Conservation (phyloP, 257 asterid genomes). For the Solanum bulbocastanum region DNA sequence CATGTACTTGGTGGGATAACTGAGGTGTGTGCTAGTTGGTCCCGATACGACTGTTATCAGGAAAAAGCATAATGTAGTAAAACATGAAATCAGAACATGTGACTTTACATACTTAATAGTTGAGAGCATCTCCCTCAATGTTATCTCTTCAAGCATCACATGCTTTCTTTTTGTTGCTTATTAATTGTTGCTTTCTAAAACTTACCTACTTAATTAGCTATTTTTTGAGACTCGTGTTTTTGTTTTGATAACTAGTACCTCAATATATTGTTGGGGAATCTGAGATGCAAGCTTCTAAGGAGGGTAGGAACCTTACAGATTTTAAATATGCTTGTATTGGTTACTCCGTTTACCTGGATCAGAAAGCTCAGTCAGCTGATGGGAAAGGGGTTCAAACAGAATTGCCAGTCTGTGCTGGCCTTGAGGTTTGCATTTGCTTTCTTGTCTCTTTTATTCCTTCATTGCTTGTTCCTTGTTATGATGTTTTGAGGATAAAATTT, state of each 20-base stretch:
- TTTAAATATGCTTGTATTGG: slow-evolving; percentile 80
- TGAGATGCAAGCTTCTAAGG: slow-evolving; percentile 57
- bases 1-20: neutral
- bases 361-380: slow-evolving; percentile 24
- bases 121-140: neutral
- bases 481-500: neutral
- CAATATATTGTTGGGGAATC: slow-evolving; percentile 47
- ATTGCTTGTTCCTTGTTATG: neutral
- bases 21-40: neutral
- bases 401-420: slow-evolving; percentile 74
- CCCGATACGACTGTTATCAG: neutral
- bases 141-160: neutral
- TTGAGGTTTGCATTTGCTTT: slow-evolving; percentile 54
- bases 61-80: neutral
- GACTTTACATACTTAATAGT: neutral
- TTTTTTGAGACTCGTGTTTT: neutral
- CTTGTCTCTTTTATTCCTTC: neutral
- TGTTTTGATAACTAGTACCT: slow-evolving; percentile 50
- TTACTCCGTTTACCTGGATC: slow-evolving; percentile 57
- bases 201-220: neutral
- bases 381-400: slow-evolving; percentile 38
- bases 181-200: neutral
- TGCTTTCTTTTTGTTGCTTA: neutral
- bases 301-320: slow-evolving; percentile 56
- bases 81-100: neutral